Conservation (phyloP, 1,284 basidiomycete species). For the Sporisorium scitamineum region DNA sequence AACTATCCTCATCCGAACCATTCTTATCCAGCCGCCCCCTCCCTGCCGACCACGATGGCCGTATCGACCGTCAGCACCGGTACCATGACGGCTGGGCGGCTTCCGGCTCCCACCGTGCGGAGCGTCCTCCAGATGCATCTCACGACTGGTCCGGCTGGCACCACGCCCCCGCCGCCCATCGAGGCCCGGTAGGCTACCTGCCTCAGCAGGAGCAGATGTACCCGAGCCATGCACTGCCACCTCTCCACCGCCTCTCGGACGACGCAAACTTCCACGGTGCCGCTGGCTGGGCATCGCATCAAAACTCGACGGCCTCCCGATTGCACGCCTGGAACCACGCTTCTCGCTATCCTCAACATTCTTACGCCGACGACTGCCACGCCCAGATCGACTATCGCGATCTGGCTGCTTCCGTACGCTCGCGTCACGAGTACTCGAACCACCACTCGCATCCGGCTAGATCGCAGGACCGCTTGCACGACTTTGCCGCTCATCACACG, state of each 20-base stretch:
- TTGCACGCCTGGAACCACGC: constrained; percentile 18
- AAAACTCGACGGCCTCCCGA: constrained; percentile 6
- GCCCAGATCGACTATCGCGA: constrained; percentile 16
- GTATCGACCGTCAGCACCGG: constrained; percentile 13
- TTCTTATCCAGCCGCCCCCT: constrained; percentile 5
- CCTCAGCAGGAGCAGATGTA: constrained; percentile 22
- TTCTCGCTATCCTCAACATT: constrained; percentile 18
- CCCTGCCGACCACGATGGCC: constrained; percentile 7
- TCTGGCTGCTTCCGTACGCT: constrained; percentile 9
- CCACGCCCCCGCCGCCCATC: constrained; percentile 16
- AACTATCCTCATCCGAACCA: constrained; percentile 14
- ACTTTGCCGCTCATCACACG: constrained; percentile 12
- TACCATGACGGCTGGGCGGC: constrained; percentile 28
- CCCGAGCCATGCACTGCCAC: constrained; percentile 7
- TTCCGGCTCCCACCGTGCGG: constrained; percentile 18
- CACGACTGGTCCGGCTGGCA: constrained; percentile 33
- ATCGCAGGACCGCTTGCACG: constrained; percentile 13
- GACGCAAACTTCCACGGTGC: constrained; percentile 11
- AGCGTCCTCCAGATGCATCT: constrained; percentile 10
- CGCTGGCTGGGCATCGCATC: constrained; percentile 18
- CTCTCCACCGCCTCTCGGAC: constrained; percentile 25
- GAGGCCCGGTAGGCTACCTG: constrained; percentile 20
- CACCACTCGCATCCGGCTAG: constrained; percentile 11
- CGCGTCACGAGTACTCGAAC: constrained; percentile 7
- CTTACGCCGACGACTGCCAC: constrained; percentile 9